Evolutionary conservation across 306 rosid species (phyloP), one percentile per base, ranked within the genome.

Genomic region (Rosa lucieae): DNA sequence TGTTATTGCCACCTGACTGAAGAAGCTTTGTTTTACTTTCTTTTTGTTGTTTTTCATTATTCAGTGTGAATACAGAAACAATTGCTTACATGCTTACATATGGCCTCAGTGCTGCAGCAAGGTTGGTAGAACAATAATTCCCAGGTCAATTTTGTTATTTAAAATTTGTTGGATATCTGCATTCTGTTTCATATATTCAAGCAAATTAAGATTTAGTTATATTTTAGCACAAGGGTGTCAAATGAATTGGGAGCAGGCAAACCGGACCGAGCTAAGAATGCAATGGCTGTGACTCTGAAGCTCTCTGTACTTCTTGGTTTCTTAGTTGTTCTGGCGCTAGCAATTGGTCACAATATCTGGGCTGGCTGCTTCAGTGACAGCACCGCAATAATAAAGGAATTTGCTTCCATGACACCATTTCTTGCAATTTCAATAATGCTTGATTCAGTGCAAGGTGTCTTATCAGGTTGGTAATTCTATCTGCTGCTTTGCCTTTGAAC

Each of bases 91-190:
- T 91, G 94, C 82, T 89, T 80, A 79, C 87, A 18, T 89, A 87
- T 79, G 97, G 99, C 52, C 99, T 94, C 26, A 86, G 97, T 82
- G 97, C 99, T 3, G 95, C 94, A 66, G 97, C 95, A 29, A 91
- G 97, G 98, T 94, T 67, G 6, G 61, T 53, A 47, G 20, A 80
- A 65, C 52, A 74, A 43, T 12, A 69, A n/a, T 43, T 17, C 68
- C 20, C n/a, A 15, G 43, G 9, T 37, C n/a, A 8, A 14, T 65
- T 6, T 35, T 6, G 15, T 52, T 67, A 67, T 23, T 43, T 44
- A 10, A 66, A 35, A 49, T 67, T 65, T 56, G 3, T 51, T n/a
- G 29, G 9, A 51, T 32, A 15, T 29, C 32, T 44, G 12, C 39
- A 42, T 82, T 84, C 59, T 23, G 20, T 76, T 53, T 44, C 3